Percentiles rank a stretch among this genome's conserved stretches.
phyloP scores from a whole-genome alignment of 139 green algal species.

The Volvox africanus region DNA sequence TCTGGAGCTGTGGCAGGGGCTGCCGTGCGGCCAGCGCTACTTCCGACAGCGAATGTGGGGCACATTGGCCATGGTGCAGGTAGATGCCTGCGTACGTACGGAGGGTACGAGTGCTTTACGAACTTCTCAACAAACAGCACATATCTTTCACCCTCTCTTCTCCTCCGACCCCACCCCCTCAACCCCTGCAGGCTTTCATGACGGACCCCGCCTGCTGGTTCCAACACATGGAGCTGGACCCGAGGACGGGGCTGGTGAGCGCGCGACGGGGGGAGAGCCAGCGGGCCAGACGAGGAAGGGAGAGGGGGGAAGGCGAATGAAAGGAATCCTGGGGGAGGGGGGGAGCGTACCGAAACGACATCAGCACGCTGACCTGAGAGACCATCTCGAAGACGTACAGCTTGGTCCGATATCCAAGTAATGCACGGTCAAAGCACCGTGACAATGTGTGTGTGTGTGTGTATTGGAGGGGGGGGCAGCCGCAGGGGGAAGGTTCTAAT shows the following conservation, averaged over 20 bases:
- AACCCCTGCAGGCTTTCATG: conserved; percentile 29
- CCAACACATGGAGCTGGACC: conserved; percentile 55
- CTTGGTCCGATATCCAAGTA: too few relatives aligned
- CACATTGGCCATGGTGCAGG: conserved; percentile 72
- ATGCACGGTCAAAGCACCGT: too few relatives aligned
- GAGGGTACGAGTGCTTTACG: too few relatives aligned
- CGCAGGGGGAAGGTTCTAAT: too few relatives aligned
- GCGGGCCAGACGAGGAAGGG: neutral
- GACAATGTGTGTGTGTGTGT: neutral
- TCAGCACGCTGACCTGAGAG: too few relatives aligned
- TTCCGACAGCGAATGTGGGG: conserved; percentile 82
- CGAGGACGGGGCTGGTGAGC: conserved; percentile 54
- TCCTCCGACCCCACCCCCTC: neutral
- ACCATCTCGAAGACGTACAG: too few relatives aligned
- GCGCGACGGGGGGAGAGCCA: too few relatives aligned
- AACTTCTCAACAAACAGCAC: too few relatives aligned
- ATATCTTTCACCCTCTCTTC: neutral
- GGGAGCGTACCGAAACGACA: too few relatives aligned
- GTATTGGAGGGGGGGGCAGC: too few relatives aligned
- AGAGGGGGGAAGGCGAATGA: neutral
- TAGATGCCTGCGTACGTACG: too few relatives aligned
- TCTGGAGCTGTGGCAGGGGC: conserved; percentile 83
- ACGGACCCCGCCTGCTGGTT: conserved; percentile 38
- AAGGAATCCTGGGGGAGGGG: neutral
- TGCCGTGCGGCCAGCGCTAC: conserved; percentile 68